Evolutionary conservation across 139 green algal species (phyloP), one percentile per base, ranked within the genome.

Genomic region (Micractinium sp.): DNA sequence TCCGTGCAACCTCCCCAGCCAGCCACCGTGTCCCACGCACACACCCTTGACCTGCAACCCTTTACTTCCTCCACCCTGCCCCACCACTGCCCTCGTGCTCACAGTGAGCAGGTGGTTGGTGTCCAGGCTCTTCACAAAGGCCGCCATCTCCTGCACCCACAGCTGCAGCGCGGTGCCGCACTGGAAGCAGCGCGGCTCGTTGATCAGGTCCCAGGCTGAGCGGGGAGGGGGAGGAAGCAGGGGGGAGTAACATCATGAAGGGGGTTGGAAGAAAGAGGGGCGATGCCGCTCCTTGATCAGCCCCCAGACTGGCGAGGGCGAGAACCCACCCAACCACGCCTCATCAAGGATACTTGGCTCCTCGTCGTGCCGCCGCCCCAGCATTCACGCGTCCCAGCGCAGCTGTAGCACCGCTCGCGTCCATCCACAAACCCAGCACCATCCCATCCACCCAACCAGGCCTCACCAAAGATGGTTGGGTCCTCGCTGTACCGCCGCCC

Each of bases 381-480:
- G 47, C 47, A 16, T 5, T 9, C 47, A 5, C 47, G 5, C 9
- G 47, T 56, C 47, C 47, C 47, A 56, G 7, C 47, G 9, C 7
- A 56, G 5, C 47, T 56, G 47, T 9, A 56, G 9, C 47, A 56
- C 7, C 47, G 47, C 47, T 56, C 47, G 7, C 9, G 47, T 9
- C n/a, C n/a, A n/a, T n/a, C n/a, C n/a, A n/a, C n/a, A 56, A 16
- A 9, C 47, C 47, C 47, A 56, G 7, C n/a, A n/a, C 47, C 47
- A 56, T 16, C 47, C 22, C 66, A 73, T 2, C 23, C 66, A 73
- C 2, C 66, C 22, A 29, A 2, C 66, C 22, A n/a, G 4, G 66
- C n/a, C 80, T 41, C 53, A 85, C 87, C 91, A 66, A 97, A 90
- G 78, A 97, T 95, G 41, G 94, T 94, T 41, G 93, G 93, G 81